Evolutionary conservation across 83 land plant species (phyloP), one percentile per base, ranked within the genome.

Genomic region (Picea mariana): DNA sequence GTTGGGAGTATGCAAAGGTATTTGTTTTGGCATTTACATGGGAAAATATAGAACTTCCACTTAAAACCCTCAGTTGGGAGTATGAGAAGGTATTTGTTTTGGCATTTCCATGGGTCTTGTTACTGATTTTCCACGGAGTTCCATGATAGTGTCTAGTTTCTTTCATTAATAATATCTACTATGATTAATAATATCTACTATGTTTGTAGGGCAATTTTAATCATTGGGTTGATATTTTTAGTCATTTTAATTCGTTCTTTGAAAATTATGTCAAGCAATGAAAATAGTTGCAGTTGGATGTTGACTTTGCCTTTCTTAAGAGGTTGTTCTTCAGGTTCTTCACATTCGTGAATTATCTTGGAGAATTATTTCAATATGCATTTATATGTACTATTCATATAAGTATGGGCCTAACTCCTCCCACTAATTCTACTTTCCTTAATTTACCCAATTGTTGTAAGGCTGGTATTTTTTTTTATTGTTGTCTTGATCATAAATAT

Each of bases 1-100:
- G 61, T 20, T 97, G 99, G 99, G 96, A 93, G 79, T 95, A 88
- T 86, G 98, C 92, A 52, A 97, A 97, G 98, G 99, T 97, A 86
- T 44, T 13, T 72, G n/a, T 81, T 64, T 7, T 34, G 6, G 38
- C 38, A 27, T 52, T 24, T 18, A 18, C 63, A 15, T 83, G 11
- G 0, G 31, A n/a, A n/a, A n/a, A n/a, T n/a, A n/a, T n/a, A n/a
- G n/a, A n/a, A n/a, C n/a, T n/a, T n/a, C n/a, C n/a, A n/a, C n/a
- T n/a, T n/a, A n/a, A n/a, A n/a, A n/a, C n/a, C n/a, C n/a, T n/a
- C n/a, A n/a, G n/a, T n/a, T n/a, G n/a, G n/a, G n/a, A n/a, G n/a
- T n/a, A n/a, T n/a, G n/a, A n/a, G n/a, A n/a, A n/a, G n/a, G n/a
- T n/a, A n/a, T n/a, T n/a, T n/a, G n/a, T n/a, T 64, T 7, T 34